Evolutionary conservation across 2,329 filamentous ascomycete genomes (phyloP).

Genomic region (Chaetomiaceae sp.): DNA sequence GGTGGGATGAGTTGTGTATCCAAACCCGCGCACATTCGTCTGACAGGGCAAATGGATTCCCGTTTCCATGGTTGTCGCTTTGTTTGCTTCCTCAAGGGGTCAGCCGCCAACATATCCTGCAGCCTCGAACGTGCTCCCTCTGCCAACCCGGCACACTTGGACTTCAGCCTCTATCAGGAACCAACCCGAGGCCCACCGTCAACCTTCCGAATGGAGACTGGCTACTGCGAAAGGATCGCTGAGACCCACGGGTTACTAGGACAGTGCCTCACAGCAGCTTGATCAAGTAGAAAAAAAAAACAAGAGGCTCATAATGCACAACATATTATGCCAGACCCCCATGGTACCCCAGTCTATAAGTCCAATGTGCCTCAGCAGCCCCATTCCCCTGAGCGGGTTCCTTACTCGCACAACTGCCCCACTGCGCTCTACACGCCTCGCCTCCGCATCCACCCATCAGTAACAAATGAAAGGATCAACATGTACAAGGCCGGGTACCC

Average conservation of each 20-base stretch:
- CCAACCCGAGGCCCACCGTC: too few relatives aligned
- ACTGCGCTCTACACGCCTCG: neutral
- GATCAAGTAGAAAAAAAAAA: conserved; percentile 8
- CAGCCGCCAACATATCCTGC: too few relatives aligned
- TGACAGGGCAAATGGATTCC: neutral
- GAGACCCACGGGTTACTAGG: too few relatives aligned
- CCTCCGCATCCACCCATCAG: neutral
- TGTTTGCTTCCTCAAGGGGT: too few relatives aligned
- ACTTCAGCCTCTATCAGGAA: too few relatives aligned
- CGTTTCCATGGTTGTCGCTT: neutral
- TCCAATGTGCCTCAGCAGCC: conserved; percentile 11
- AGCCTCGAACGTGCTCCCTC: too few relatives aligned
- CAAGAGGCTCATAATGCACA: conserved; percentile 16
- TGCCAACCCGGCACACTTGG: too few relatives aligned
- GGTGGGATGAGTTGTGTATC: too few relatives aligned
- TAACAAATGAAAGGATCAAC: conserved; percentile 14
- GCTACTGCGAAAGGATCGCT: too few relatives aligned
- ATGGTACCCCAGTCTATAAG: conserved; percentile 29
- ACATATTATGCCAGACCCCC: conserved; percentile 23
- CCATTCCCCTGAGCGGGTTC: neutral
- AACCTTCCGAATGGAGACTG: too few relatives aligned
- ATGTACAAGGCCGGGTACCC: conserved; percentile 15
- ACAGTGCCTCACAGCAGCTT: neutral
- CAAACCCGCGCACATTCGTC: too few relatives aligned
- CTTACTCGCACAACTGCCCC: conserved; percentile 3